phyloP scores from a whole-genome alignment of 148 eudicot genomes.

The Linanthus parryae region DNA sequence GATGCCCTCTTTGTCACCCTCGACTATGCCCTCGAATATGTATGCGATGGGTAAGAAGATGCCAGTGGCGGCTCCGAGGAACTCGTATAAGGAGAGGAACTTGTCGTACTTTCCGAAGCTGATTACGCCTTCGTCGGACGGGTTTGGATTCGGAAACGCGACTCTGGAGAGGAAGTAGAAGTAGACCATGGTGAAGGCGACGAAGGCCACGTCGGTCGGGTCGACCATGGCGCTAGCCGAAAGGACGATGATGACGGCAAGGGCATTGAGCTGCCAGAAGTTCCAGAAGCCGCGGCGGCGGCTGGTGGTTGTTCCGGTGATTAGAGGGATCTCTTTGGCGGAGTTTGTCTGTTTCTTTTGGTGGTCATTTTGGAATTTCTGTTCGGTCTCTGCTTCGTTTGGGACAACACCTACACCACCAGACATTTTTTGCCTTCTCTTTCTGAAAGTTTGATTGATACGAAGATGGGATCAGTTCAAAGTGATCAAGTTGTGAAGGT shows the following conservation, averaged over 20 bases:
- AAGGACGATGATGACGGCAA: slow-evolving; percentile 38
- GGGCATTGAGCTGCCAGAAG: slow-evolving; percentile 43
- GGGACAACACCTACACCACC: slow-evolving; percentile 51
- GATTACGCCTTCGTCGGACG: slow-evolving; percentile 22
- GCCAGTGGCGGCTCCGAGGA: slow-evolving; percentile 48
- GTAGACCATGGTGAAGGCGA: slow-evolving; percentile 43
- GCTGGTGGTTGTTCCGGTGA: not conserved
- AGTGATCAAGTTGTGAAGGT: no score
- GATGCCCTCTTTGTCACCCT: slow-evolving; percentile 55
- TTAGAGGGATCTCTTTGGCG: no score
- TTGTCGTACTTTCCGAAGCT: slow-evolving; percentile 17
- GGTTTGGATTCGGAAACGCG: slow-evolving; percentile 45
- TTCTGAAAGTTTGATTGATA: no score
- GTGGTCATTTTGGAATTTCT: no score
- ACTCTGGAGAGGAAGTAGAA: slow-evolving; percentile 39
- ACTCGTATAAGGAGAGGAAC: slow-evolving; percentile 28
- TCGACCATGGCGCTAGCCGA: slow-evolving; percentile 46
- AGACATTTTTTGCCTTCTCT: slow-evolving; percentile 25
- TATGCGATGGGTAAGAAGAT: slow-evolving; percentile 58
- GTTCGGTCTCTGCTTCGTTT: no score
- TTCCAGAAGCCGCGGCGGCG: slow-evolving; percentile 14
- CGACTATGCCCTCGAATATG: slow-evolving; percentile 51
- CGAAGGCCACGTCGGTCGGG: slow-evolving; percentile 32
- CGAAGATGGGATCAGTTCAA: no score
- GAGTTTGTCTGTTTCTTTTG: no score